Evolutionary conservation across 495 filamentous ascomycete species (phyloP).

Genomic region (Penicillium silybi): DNA sequence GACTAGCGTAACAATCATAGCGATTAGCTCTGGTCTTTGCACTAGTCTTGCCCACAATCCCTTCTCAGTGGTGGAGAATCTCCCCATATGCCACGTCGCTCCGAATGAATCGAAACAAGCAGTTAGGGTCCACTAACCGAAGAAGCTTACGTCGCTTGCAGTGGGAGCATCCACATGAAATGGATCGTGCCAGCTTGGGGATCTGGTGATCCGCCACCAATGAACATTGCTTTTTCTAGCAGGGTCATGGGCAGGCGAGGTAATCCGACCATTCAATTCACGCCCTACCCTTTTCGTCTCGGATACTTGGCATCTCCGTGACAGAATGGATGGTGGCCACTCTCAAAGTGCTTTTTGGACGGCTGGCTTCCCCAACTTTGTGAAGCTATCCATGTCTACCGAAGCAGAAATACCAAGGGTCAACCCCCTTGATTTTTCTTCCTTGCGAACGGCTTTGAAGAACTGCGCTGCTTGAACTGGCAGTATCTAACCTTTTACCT

Average conservation of each 20-base stretch:
- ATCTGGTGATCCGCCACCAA: slow-evolving; percentile 3
- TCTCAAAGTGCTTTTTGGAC: background rate
- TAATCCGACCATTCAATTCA: background rate
- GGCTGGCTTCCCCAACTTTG: background rate
- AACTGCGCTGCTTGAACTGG: background rate
- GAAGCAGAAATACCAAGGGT: slow-evolving; percentile 14
- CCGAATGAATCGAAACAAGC: background rate
- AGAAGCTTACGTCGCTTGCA: background rate
- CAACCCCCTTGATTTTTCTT: background rate
- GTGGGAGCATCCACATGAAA: background rate
- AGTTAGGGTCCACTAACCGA: background rate
- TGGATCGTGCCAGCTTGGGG: slow-evolving; percentile 1
- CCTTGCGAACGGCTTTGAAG: background rate
- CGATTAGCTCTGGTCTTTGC: background rate
- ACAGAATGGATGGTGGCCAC: slow-evolving; percentile 7
- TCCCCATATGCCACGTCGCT: background rate
- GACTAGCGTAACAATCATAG: background rate
- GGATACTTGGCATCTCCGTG: slow-evolving; percentile 15
- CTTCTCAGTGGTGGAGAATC: slow-evolving; percentile 21
- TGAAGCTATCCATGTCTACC: background rate
- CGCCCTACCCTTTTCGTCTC: slow-evolving; percentile 8
- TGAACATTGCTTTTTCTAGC: slow-evolving; percentile 1
- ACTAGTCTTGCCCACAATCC: slow-evolving; percentile 5
- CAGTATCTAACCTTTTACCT: background rate
- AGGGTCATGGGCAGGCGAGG: background rate